A percentile compares a stretch with the other conserved stretches of the same genome.
These are phyloP conservation scores for Coprinopsis cinerea DNA, from an alignment of 768 basidiomycete genomes.

Conservation along the genomic window DNA sequence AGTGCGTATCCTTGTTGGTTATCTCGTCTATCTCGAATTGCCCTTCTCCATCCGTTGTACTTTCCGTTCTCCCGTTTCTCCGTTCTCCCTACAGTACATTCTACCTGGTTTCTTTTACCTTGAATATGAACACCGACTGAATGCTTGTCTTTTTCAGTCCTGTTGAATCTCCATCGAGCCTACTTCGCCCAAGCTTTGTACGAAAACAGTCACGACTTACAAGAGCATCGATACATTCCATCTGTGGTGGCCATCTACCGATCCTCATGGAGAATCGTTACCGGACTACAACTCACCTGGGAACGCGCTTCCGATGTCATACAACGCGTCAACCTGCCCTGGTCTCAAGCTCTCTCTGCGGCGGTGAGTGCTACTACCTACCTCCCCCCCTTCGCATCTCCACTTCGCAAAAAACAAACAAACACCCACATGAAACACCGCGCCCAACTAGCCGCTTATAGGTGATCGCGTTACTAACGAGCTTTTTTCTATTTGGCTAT, in stretches of 20 bases:
- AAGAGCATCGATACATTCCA: conserved; percentile 57
- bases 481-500: too few relatives aligned
- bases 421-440: not conserved
- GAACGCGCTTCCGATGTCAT: conserved; percentile 33
- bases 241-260: conserved; percentile 72
- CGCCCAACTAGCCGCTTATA: not conserved
- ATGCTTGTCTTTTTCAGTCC: conserved; percentile 28
- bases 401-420: too few relatives aligned
- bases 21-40: too few relatives aligned
- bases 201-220: conserved; percentile 49
- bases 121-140: not conserved
- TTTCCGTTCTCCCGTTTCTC: too few relatives aligned
- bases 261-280: conserved; percentile 61
- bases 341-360: conserved; percentile 63
- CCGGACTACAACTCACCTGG: conserved; percentile 41
- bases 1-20: conserved; percentile 32
- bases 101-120: not conserved
- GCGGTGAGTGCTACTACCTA: conserved; percentile 51
- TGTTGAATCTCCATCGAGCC: conserved; percentile 60
- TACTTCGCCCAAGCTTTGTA: conserved; percentile 65
- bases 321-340: conserved; percentile 44
- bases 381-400: too few relatives aligned
- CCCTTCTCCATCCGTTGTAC: too few relatives aligned
- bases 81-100: too few relatives aligned
- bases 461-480: not conserved